Base-by-base conservation (phyloP, 768 basidiomycete genomes). In the Pleurotus salmoneostramineus region DNA sequence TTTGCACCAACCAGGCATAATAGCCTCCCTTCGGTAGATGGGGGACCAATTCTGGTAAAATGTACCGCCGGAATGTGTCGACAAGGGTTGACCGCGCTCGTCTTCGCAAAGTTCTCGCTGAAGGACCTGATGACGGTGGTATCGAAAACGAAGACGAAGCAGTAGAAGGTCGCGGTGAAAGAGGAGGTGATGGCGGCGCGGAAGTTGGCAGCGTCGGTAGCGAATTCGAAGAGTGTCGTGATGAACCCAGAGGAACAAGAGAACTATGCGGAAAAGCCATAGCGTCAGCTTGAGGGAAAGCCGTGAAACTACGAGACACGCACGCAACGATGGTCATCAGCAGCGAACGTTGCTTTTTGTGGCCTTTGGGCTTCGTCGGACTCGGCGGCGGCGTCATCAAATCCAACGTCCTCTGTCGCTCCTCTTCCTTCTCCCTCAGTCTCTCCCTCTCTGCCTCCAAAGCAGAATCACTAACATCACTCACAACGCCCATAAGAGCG, bases 331-430 rank as follows among this genome's bases (percentile, higher is more conserved):
- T 72, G 5, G 85, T 80, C 80, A 85, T 87, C 49, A 89, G 74
- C 59, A 91, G 66, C 12, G 89, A 91, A 45, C 84, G 78, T 63
- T 87, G 84, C 62, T 83, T 88, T 72, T 86, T 89, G 62, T 89
- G 86, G 61, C 79, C 81, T 43, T 72, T 64, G 3, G 62, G 62
- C 63, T 75, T 80, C 44, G 64, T 64, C 42, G 73, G 52, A 51
- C 65, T 63, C 6, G 69, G 63, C 37, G 71, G 63, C 34, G 59
- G 60, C 17, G 45, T 58, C 43, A 60, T 32, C 27, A 44, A 36
- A n/a, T 33, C 54, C 5, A 56, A 14, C 37, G 64, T 60, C 27
- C 68, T 70, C 33, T 61, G 33, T 66, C 64, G 45, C 62, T 71
- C 66, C 75, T 66, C 50, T 61, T 63, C 65, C 63, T 59, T 65